Conservation (phyloP, 371 early-diverging fungal species). For the Funneliformis caledonium region DNA sequence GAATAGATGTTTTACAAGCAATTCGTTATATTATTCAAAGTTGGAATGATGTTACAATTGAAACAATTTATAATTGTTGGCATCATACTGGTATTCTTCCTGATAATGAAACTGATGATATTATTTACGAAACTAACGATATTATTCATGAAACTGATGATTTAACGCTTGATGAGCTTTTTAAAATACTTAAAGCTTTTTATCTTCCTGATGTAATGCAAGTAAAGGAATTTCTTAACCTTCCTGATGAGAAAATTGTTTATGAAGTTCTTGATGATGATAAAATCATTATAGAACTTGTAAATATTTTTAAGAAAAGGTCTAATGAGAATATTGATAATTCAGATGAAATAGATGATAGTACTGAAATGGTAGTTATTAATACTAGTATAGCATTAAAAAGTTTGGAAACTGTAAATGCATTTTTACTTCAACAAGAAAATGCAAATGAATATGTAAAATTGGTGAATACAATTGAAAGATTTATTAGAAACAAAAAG, state of each 20-base stretch:
- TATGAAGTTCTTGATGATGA: constrained; percentile 35
- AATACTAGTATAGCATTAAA: not conserved
- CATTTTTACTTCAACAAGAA: constrained; percentile 38
- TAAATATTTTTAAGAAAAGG: constrained; percentile 7
- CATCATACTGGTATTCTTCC: constrained; percentile 14
- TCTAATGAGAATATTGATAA: not conserved
- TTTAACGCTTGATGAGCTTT: not conserved
- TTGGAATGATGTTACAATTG: constrained; percentile 23
- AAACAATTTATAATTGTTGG: constrained; percentile 32
- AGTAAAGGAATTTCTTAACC: constrained; percentile 27
- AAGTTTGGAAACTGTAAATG: constrained; percentile 25
- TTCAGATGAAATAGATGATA: constrained; percentile 20
- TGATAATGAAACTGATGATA: too few species aligned
- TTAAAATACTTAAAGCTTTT: not conserved
- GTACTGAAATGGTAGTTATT: not conserved
- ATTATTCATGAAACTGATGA: not conserved
- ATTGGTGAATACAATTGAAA: constrained; percentile 27
- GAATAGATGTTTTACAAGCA: constrained; percentile 35
- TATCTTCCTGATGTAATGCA: constrained; percentile 12
- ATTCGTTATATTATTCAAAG: constrained; percentile 32
- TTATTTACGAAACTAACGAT: too few species aligned
- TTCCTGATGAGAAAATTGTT: constrained; percentile 34
- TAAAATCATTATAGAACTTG: constrained; percentile 33
- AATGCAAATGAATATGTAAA: constrained; percentile 10
- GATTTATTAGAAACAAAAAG: constrained; percentile 25